A percentile compares a stretch with the other conserved stretches of the same genome.
phyloP scores from a whole-genome alignment of 768 basidiomycete genomes.

The Mycena rebaudengoi region DNA sequence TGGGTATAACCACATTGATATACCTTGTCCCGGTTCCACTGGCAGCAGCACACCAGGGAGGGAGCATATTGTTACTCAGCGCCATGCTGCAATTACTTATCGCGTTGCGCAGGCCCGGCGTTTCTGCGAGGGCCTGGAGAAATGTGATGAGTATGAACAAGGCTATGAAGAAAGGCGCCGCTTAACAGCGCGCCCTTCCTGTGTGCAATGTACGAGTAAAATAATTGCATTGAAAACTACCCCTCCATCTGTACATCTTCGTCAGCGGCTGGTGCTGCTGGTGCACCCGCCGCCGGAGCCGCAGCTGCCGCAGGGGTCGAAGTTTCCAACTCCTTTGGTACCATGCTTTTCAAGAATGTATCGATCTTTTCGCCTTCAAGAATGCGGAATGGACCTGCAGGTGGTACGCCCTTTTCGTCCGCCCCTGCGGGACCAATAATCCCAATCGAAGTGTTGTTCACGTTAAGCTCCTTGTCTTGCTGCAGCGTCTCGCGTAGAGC shows the following conservation, averaged over 20 bases:
- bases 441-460: conserved; percentile 94
- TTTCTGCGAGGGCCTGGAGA: conserved; percentile 71
- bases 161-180: neutral
- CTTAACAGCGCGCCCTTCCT: neutral
- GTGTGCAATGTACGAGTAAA: conserved; percentile 20
- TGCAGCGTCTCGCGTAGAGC: conserved; percentile 97
- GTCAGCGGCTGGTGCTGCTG: conserved; percentile 54
- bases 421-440: conserved; percentile 81
- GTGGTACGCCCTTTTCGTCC: conserved; percentile 60
- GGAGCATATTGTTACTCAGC: conserved; percentile 88
- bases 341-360: conserved; percentile 81
- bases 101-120: conserved; percentile 73
- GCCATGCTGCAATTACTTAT: conserved; percentile 82
- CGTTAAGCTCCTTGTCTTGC: conserved; percentile 95
- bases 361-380: conserved; percentile 84
- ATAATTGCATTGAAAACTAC: conserved; percentile 42
- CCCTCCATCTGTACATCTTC: conserved; percentile 91
- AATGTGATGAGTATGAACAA: conserved; percentile 33
- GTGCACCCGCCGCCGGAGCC: conserved; percentile 47
- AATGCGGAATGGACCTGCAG: conserved; percentile 80
- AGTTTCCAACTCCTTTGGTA: conserved; percentile 66
- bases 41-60: conserved; percentile 95
- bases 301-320: conserved; percentile 47
- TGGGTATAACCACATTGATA: conserved; percentile 77
- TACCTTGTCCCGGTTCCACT: conserved; percentile 94